phyloP scores from a whole-genome alignment of 371 early-diverging fungal species.

The Actinomortierella wolfii region DNA sequence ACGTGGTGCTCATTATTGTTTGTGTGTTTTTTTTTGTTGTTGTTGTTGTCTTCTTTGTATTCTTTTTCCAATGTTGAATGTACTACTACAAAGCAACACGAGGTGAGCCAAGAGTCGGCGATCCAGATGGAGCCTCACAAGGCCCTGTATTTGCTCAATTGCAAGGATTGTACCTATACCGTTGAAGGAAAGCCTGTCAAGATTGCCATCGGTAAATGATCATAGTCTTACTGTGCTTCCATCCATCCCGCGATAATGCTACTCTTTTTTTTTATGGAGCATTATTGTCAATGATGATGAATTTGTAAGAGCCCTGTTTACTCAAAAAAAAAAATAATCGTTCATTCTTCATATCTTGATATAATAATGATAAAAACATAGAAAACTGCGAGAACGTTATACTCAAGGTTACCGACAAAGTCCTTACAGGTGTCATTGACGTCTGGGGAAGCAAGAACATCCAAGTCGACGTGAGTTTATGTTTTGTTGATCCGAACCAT shows the following conservation, averaged over 20 bases:
- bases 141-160: slow-evolving; percentile 30
- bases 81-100: slow-evolving; percentile 4
- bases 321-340: too few species aligned
- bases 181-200: slow-evolving; percentile 37
- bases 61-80: background rate
- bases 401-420: slow-evolving; percentile 35
- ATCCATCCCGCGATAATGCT: too few species aligned
- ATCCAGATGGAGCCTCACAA: slow-evolving; percentile 27
- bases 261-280: too few species aligned
- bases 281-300: too few species aligned
- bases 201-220: slow-evolving; percentile 29
- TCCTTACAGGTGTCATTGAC: slow-evolving; percentile 38
- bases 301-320: too few species aligned
- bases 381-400: slow-evolving; percentile 40
- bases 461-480: slow-evolving; percentile 16
- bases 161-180: slow-evolving; percentile 32
- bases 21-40: background rate
- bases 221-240: too few species aligned
- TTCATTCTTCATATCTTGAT: too few species aligned
- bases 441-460: slow-evolving; percentile 33
- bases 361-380: background rate
- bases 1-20: background rate
- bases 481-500: background rate
- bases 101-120: slow-evolving; percentile 7
- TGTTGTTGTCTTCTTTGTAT: background rate